Evolutionary conservation across 495 filamentous ascomycete genomes (phyloP), one percentile per base, ranked within the genome.

Genomic region (Talaromyces borbonicus): DNA sequence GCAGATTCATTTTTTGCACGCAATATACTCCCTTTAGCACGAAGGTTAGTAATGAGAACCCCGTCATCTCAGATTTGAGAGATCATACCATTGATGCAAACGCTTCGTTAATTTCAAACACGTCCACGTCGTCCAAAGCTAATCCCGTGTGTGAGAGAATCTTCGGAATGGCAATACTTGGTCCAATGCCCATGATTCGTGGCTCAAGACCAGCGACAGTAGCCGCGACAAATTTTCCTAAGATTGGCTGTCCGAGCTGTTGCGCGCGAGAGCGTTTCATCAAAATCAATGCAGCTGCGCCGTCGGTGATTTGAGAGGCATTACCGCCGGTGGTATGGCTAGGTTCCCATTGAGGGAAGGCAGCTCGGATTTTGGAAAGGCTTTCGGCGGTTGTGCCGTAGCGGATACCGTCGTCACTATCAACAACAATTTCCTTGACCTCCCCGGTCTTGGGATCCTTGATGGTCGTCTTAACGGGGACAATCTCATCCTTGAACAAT

Each of bases 171-270:
- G 87, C 90, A 45, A 94, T 66, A 8, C 86, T 83, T 8, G 90
- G 90, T 18, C 90, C 90, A 55, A 97, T 96, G 39, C 90, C 90
- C 90, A 97, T 97, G 63, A 97, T 94, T 32, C 90, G 71, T 0
- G 90, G 90, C 19, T 90, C 78, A 6, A 96, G 71, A 49, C 90
- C 90, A 29, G 84, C 76, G 36, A 94, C 84, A 2, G 90, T 95
- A 6, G 89, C 83, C 52, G 86, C 88, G 50, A 85, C 83, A 63
- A 87, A 97, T 67, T 97, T 97, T 62, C 75, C 90, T 51, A 95
- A 54, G 60, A 97, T 89, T 20, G 90, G 87, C 67, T 93, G 84
- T 43, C 84, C 81, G 8, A 96, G 75, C 62, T 83, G 76, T 60
- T 83, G 73, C 16, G 90, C 90, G 39, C 77, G 84, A 18, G 84